A percentile compares a stretch with the other conserved stretches of the same genome.
These are phyloP conservation scores for Thozetella sp. DNA, from an alignment of 495 filamentous ascomycete genomes.

Conservation along the genomic window DNA sequence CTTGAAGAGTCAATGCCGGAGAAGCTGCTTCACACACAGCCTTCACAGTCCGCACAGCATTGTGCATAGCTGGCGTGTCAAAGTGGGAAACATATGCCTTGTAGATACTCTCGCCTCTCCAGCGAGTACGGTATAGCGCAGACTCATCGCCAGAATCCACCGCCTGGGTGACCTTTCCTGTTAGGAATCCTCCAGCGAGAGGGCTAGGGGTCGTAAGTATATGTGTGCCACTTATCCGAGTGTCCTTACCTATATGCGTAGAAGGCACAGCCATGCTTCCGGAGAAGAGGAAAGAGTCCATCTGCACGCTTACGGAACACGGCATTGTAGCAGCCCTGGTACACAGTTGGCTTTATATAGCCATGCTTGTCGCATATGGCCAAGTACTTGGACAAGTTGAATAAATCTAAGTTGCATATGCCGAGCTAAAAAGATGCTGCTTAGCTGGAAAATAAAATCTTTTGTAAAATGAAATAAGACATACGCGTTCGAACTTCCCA, in stretches of 20 bases:
- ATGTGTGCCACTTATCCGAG: background rate
- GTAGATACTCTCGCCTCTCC: constrained; percentile 13
- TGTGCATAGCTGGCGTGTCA: constrained; percentile 35
- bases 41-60: constrained; percentile 39
- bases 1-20: constrained; percentile 10
- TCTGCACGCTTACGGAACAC: constrained; percentile 37
- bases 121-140: constrained; percentile 36
- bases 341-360: constrained; percentile 46
- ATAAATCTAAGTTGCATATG: constrained; percentile 42
- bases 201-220: constrained; percentile 8
- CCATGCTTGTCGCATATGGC: constrained; percentile 40
- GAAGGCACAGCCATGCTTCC: constrained; percentile 39
- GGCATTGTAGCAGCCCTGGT: constrained; percentile 51
- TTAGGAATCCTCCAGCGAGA: constrained; percentile 24
- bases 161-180: constrained; percentile 19
- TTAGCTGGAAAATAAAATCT: background rate
- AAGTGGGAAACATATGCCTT: constrained; percentile 40
- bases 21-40: constrained; percentile 15
- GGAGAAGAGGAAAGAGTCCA: constrained; percentile 41
- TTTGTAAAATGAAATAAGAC: background rate
- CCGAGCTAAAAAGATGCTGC: constrained; percentile 27
- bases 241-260: constrained; percentile 29
- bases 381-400: constrained; percentile 40
- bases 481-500: constrained; percentile 30
- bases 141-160: constrained; percentile 12